Evolutionary conservation across 1,284 basidiomycete species (phyloP), one percentile per base, ranked within the genome.

Genomic region (Xerocomus nothofagi): DNA sequence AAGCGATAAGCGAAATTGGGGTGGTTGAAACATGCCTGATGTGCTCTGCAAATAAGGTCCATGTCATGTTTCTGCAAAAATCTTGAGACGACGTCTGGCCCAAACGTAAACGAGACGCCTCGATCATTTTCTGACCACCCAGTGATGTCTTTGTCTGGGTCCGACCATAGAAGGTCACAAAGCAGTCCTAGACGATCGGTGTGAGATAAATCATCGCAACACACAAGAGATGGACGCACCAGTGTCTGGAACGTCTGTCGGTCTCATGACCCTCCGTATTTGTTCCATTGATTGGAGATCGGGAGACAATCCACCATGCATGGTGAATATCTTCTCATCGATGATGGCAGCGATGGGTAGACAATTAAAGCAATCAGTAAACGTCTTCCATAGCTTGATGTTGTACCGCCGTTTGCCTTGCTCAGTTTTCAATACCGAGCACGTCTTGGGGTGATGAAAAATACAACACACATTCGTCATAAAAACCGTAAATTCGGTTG

Each of bases 61-160:
- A 99, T 98, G 72, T 99, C 97, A 69, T 98, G 96, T 72, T 98
- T 98, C 80, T 98, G 94, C 66, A 99, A 76, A 82, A 99, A 99
- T 63, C 95, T 81, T 54, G 93, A 94, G 44, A 99, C 95, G 37
- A 99, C 96, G 67, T 98, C 95, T 29, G 95, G 94, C 10, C 96
- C 96, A 71, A 98, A 99, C n/a, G 91, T 95, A 71, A 94, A 96
- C 39, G 93, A 98, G 43, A 99, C 96, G 60, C 96, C 96, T 69
- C 96, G 84, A 71, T 99, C 96, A 70, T 99, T 99, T 77, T 99
- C 96, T 68, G 92, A 95, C 96, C 96, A 99, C 10, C 95, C 96
- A 24, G 94, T 96, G 65, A 98, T 98, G 68, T 98, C 96, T 75
- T 99, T 98, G 79, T 98, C 96, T 37, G 96, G 96, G 76, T 99